Conservation (phyloP, 208 protist species). For the Lotmaria passim region DNA sequence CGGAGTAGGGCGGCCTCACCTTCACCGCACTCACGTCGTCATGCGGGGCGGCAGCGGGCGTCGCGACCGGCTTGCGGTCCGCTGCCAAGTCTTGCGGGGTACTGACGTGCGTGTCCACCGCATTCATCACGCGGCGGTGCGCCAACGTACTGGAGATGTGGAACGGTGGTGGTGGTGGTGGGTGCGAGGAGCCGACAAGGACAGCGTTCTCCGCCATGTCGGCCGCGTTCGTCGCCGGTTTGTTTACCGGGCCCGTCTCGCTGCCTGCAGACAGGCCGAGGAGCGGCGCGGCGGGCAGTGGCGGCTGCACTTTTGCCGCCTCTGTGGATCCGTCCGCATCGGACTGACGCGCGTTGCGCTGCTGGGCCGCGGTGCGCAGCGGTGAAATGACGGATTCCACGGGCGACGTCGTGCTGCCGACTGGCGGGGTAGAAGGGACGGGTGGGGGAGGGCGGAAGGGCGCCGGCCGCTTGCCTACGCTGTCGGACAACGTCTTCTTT, state of each 20-base stretch:
- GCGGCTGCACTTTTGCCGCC: not conserved
- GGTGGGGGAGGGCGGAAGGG: constrained; percentile 3
- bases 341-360: not conserved
- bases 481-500: constrained; percentile 16
- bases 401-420: constrained; percentile 12
- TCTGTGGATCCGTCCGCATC: not conserved
- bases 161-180: constrained; percentile 7
- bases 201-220: not conserved
- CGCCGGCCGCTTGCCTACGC: not conserved
- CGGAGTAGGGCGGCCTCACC: constrained; percentile 25
- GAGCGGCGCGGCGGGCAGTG: not conserved
- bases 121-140: constrained; percentile 26
- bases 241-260: too few relatives aligned
- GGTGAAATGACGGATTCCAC: constrained; percentile 23
- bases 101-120: constrained; percentile 15
- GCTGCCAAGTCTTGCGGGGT: not conserved
- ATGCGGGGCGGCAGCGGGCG: not conserved
- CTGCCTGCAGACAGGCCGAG: not conserved
- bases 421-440: constrained; percentile 11
- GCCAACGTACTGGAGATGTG: constrained; percentile 4
- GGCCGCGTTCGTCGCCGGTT: not conserved
- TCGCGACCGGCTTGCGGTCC: not conserved
- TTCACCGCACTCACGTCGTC: not conserved
- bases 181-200: constrained; percentile 4
- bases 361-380: constrained; percentile 13